These are phyloP conservation scores for Magnusiomyces sp. DNA, from an alignment of 1,139 yeast species.

Conservation along the genomic window DNA sequence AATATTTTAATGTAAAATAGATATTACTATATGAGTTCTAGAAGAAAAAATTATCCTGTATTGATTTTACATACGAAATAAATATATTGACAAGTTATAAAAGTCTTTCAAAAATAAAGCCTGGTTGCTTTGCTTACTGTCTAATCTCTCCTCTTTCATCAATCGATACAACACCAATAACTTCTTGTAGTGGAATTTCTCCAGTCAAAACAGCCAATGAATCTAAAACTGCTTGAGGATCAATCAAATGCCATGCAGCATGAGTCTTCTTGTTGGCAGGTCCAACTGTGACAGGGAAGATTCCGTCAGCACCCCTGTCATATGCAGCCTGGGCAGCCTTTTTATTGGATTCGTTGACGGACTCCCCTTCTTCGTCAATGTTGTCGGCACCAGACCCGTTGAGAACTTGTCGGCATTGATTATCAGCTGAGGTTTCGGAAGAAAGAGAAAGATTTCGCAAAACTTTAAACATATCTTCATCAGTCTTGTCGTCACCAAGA, in stretches of 20 bases:
- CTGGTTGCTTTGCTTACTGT: too few relatives aligned
- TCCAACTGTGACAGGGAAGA: slow-evolving; percentile 89
- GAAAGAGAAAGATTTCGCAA: slow-evolving; percentile 36
- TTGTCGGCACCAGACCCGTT: background rate
- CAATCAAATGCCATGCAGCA: slow-evolving; percentile 81
- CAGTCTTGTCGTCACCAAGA: slow-evolving; percentile 93
- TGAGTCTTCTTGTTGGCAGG: slow-evolving; percentile 85
- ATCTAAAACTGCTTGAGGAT: slow-evolving; percentile 79
- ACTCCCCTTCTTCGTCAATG: too few relatives aligned
- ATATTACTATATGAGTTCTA: too few relatives aligned
- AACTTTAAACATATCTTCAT: slow-evolving; percentile 92
- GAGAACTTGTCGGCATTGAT: background rate
- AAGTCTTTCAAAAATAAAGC: too few relatives aligned
- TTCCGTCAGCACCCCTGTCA: slow-evolving; percentile 27
- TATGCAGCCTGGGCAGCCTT: slow-evolving; percentile 15
- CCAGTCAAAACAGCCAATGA: slow-evolving; percentile 76
- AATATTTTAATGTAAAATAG: too few relatives aligned
- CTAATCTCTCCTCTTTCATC: too few relatives aligned
- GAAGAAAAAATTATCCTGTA: too few relatives aligned
- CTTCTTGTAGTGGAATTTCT: slow-evolving; percentile 41
- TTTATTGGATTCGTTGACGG: background rate
- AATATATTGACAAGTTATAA: too few relatives aligned
- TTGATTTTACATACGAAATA: too few relatives aligned
- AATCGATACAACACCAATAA: background rate
- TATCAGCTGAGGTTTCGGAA: slow-evolving; percentile 7